Percentiles rank a stretch among this genome's conserved stretches.
Evolutionary conservation across 768 basidiomycete genomes (phyloP).

Genomic region (Amanita phalloides): DNA sequence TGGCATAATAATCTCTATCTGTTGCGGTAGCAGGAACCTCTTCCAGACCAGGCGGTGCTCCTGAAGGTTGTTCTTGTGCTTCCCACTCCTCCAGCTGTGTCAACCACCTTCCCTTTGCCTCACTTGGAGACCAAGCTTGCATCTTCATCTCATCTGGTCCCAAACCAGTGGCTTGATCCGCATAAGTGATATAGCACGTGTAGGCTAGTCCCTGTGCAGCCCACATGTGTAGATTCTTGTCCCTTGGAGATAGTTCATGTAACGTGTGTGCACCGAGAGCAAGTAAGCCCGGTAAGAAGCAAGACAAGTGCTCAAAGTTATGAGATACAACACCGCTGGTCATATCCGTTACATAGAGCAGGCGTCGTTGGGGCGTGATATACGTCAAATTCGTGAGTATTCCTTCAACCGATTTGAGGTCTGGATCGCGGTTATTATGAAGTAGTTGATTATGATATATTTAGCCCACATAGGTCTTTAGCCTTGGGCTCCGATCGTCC

Average conservation of each 20-base stretch:
- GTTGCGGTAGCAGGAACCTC: conserved; percentile 10
- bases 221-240: conserved; percentile 40
- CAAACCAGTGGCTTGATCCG: conserved; percentile 52
- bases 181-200: conserved; percentile 54
- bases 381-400: conserved; percentile 45
- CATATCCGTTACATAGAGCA: conserved; percentile 49
- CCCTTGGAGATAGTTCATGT: conserved; percentile 15
- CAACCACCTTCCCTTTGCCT: conserved; percentile 22
- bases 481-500: conserved; percentile 38
- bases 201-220: conserved; percentile 53
- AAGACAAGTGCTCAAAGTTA: conserved; percentile 51
- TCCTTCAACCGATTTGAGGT: conserved; percentile 38
- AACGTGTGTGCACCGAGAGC: conserved; percentile 43
- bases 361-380: conserved; percentile 36
- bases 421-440: conserved; percentile 20
- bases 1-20: conserved; percentile 27
- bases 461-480: conserved; percentile 45
- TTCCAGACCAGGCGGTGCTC: conserved; percentile 14
- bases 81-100: conserved; percentile 33
- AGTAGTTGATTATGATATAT: not conserved
- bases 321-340: conserved; percentile 23
- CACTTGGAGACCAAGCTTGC: conserved; percentile 11
- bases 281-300: conserved; percentile 54
- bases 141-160: conserved; percentile 46
- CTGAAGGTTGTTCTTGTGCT: conserved; percentile 18